Base-by-base conservation (phyloP, 1,139 yeast species). In the Taphrina flavorubra region DNA sequence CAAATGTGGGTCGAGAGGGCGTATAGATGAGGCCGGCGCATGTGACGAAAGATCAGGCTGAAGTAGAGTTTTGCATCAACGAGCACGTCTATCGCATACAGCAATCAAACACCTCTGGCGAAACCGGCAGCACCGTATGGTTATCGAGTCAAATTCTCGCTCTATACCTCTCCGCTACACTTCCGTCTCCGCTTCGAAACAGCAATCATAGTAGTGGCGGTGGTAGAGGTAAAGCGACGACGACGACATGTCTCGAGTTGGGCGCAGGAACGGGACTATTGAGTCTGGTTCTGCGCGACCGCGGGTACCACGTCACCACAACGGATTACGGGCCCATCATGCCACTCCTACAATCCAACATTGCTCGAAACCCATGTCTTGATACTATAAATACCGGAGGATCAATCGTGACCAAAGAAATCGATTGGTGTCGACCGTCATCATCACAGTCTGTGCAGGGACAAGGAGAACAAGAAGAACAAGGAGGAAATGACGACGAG, bases 101-200 rank as follows among this genome's bases (percentile, higher is more conserved):
- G 11, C 66, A 62, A 16, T 40, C 51, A 5, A 53, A 51, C 18
- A 46, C 49, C 11, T 53, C 58, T 11, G 59, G 59, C n/a, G 66
- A 62, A 34, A 62, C 66, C 6, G 66, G 66, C 51, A 62, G 66
- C 51, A 62, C 66, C 18, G 49, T 62, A 6, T 62, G 66, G 66
- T 34, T 62, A 8, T 62, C 66, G 25, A 10, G 51, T 25, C 59
- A 62, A 40, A 37, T 62, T n/a, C 46, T 62, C 20, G 51, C 66
- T 6, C 31, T 40, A 13, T 51, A 62, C 51, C 49, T 62, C 36
- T 14, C 51, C 36, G 3, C 5, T 16, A 11, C 18, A 1, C 18
- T 46, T 2, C 10, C n/a, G 3, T 6, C 11, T 10, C 42, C 42
- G 14, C 4, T 4, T 25, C 31, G 42, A 3, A 3, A 3, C 42